phyloP scores from a whole-genome alignment of 495 filamentous ascomycete species.

The Evansstolkia leycettana region DNA sequence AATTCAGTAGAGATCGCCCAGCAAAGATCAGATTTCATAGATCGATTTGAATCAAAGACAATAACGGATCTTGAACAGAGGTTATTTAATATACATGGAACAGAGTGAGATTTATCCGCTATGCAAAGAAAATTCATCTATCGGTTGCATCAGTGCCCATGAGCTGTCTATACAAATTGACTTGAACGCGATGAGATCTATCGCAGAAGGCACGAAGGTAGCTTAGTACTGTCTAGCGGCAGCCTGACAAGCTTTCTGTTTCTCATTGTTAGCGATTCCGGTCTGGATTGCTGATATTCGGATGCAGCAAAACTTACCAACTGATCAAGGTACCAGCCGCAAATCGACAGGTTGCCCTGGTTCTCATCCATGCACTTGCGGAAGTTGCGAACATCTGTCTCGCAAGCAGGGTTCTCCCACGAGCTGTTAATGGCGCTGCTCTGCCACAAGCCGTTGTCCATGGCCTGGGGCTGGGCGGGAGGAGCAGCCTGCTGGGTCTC shows the following conservation, averaged over 20 bases:
- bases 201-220: background rate
- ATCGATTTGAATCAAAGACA: too few species aligned
- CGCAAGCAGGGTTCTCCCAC: conserved; percentile 49
- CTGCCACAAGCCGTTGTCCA: conserved; percentile 39
- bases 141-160: too few species aligned
- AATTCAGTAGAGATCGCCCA: too few species aligned
- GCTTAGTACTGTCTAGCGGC: conserved; percentile 76
- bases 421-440: conserved; percentile 38
- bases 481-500: conserved; percentile 35
- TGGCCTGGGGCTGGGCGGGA: conserved; percentile 25
- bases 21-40: too few species aligned
- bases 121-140: too few species aligned
- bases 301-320: conserved; percentile 35
- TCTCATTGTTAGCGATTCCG: conserved; percentile 8
- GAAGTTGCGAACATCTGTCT: conserved; percentile 70
- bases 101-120: too few species aligned
- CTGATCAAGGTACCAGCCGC: conserved; percentile 96
- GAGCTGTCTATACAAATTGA: too few species aligned
- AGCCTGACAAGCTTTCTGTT: conserved; percentile 81
- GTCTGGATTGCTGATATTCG: background rate
- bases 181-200: too few species aligned
- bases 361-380: conserved; percentile 93
- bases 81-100: conserved; percentile 4
- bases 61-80: conserved; percentile 8
- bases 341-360: conserved; percentile 85